Conservation (phyloP, 768 basidiomycete genomes). For the Porphyrellus cyaneotinctus region DNA sequence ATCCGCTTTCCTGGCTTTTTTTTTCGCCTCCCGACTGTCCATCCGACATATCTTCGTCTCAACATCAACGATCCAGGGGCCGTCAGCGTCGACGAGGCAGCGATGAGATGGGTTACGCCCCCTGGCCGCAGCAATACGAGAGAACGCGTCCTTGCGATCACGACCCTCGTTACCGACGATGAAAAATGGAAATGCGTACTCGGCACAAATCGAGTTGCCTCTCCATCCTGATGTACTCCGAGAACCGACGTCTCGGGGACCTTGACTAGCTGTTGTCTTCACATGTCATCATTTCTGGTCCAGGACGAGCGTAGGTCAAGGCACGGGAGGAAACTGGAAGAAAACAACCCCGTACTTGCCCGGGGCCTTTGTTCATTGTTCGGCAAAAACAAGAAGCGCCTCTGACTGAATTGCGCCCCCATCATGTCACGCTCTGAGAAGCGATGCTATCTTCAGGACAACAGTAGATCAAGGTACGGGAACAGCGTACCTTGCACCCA, state of each 20-base stretch:
- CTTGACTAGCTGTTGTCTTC: too few species aligned
- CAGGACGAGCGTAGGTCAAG: too few species aligned
- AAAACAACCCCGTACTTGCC: slow-evolving; percentile 45
- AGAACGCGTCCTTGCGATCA: slow-evolving; percentile 13
- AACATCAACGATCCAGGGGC: too few species aligned
- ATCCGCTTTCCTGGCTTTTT: too few species aligned
- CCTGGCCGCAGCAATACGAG: not conserved
- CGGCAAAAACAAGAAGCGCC: slow-evolving; percentile 31
- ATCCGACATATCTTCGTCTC: not conserved
- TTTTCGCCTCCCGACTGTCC: too few species aligned
- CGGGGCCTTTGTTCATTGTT: slow-evolving; percentile 47
- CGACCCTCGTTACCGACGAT: slow-evolving; percentile 3
- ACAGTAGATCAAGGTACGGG: slow-evolving; percentile 43
- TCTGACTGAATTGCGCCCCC: slow-evolving; percentile 25
- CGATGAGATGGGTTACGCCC: slow-evolving; percentile 2
- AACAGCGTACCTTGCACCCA: slow-evolving; percentile 50
- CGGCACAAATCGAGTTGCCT: too few species aligned
- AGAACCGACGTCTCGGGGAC: too few species aligned
- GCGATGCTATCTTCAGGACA: slow-evolving; percentile 30
- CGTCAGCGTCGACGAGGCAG: slow-evolving; percentile 21
- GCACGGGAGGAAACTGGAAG: slow-evolving; percentile 28
- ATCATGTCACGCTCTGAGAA: slow-evolving; percentile 11
- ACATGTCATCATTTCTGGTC: too few species aligned
- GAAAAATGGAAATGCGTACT: too few species aligned
- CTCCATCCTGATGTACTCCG: too few species aligned